Percentiles rank a stretch among this genome's conserved stretches.
phyloP scores from a whole-genome alignment of 495 filamentous ascomycete genomes.

The Emericellopsis terricola region DNA sequence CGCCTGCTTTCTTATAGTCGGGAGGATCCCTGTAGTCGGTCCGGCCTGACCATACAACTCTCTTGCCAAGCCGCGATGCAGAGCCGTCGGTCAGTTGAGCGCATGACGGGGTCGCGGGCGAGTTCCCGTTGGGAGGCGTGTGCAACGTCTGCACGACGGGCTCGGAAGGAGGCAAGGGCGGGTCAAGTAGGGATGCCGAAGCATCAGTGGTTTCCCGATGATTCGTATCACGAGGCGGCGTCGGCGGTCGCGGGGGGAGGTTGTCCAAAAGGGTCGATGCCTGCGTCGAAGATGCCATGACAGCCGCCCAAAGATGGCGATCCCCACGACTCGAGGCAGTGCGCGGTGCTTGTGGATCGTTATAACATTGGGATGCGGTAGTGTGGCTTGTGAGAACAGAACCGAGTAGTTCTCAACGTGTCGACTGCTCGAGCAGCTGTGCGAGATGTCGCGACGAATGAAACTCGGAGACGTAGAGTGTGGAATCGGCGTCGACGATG shows the following conservation, averaged over 20 bases:
- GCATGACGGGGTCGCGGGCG: conserved; percentile 26
- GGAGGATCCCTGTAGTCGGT: conserved; percentile 50
- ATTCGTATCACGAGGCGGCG: conserved; percentile 31
- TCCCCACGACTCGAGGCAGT: conserved; percentile 3
- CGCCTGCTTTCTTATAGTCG: conserved; percentile 23
- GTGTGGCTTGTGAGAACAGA: too few species aligned
- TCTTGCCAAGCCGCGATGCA: conserved; percentile 37
- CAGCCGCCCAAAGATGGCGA: conserved; percentile 9
- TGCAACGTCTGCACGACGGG: too few species aligned
- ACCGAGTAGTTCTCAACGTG: too few species aligned
- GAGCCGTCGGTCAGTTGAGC: conserved; percentile 45
- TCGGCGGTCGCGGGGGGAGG: conserved; percentile 32
- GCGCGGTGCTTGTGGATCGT: too few species aligned
- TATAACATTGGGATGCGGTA: too few species aligned
- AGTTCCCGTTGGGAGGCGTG: conserved; percentile 29
- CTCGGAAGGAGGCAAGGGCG: too few species aligned
- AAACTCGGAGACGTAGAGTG: too few species aligned
- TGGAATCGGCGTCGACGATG: too few species aligned
- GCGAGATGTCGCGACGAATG: too few species aligned
- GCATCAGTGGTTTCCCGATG: conserved; percentile 11
- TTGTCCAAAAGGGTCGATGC: conserved; percentile 23
- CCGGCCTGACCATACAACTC: conserved; percentile 57
- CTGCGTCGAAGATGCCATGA: conserved; percentile 26
- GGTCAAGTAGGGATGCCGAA: too few species aligned
- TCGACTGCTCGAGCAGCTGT: too few species aligned